Percentiles rank a stretch among this genome's conserved stretches.
Conservation (phyloP, 139 green algal species). For the Asterochloris sp. region DNA sequence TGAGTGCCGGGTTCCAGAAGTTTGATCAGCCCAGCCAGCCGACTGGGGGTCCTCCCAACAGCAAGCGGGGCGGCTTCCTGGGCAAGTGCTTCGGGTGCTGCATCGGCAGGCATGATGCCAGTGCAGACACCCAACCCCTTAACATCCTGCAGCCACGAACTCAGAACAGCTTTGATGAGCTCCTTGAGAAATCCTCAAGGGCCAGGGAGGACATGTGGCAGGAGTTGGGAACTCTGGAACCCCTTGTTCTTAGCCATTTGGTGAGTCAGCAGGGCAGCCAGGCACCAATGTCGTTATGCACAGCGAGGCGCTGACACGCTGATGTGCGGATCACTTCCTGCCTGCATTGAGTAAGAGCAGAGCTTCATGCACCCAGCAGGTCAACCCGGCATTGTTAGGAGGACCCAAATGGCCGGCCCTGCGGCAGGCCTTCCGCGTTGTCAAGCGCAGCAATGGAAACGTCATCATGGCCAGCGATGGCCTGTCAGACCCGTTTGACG, state of each 20-base stretch:
- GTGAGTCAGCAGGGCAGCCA: no score
- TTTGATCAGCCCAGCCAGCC: no score
- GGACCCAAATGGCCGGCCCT: conserved; percentile 44
- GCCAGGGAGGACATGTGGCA: conserved; percentile 34
- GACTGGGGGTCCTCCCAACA: no score
- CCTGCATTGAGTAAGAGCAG: background rate
- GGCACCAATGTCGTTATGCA: no score
- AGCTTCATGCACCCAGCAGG: background rate
- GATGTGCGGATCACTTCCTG: background rate
- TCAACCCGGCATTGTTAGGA: conserved; percentile 13
- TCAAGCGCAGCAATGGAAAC: conserved; percentile 38
- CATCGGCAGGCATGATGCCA: conserved; percentile 8
- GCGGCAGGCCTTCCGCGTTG: conserved; percentile 43
- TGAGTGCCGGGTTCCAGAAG: no score
- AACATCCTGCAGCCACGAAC: conserved; percentile 42
- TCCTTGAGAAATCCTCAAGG: conserved; percentile 34
- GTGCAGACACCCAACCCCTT: conserved; percentile 38
- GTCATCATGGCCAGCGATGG: conserved; percentile 51
- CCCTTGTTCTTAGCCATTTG: conserved; percentile 35
- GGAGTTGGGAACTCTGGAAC: conserved; percentile 43
- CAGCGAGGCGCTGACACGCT: no score
- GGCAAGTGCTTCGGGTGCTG: conserved; percentile 27
- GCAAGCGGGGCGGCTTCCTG: no score
- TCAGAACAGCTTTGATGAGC: conserved; percentile 34
- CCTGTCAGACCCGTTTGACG: conserved; percentile 56